Conservation (phyloP, 2,329 filamentous ascomycete genomes). For the Ascochyta lentis region DNA sequence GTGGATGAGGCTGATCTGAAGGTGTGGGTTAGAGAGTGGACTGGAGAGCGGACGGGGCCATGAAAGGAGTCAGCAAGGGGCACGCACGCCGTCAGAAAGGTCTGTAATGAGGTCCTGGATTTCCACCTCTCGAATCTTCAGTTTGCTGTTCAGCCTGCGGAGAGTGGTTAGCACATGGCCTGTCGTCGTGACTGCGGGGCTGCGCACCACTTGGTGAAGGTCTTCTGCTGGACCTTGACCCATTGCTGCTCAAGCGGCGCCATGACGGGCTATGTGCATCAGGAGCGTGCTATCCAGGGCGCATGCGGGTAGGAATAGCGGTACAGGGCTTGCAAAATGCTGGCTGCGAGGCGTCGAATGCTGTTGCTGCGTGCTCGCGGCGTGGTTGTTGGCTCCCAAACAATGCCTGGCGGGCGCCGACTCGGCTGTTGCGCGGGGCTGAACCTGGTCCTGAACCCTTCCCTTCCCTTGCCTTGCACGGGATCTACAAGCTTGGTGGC, state of each 20-base stretch:
- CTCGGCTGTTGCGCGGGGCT: constrained; percentile 37
- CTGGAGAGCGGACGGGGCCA: constrained; percentile 5
- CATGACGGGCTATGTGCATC: constrained; percentile 45
- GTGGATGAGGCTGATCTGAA: constrained; percentile 89
- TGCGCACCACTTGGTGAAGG: constrained; percentile 92
- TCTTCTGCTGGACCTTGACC: constrained; percentile 92
- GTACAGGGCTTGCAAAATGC: constrained; percentile 17
- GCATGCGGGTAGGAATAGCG: constrained; percentile 35
- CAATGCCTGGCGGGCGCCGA: constrained; percentile 39
- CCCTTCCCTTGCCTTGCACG: not conserved
- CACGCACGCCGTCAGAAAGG: constrained; percentile 88
- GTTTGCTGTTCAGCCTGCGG: constrained; percentile 90
- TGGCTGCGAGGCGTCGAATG: constrained; percentile 1
- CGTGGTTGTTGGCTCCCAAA: constrained; percentile 39
- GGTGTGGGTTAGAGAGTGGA: constrained; percentile 2
- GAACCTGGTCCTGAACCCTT: constrained; percentile 7
- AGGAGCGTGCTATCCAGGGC: constrained; percentile 19
- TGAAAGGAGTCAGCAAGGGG: constrained; percentile 20
- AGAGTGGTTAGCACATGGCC: constrained; percentile 30
- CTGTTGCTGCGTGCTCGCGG: constrained; percentile 26
- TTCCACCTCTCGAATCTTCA: constrained; percentile 76
- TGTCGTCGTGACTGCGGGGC: constrained; percentile 18
- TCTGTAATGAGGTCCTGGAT: constrained; percentile 89
- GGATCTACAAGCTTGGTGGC: constrained; percentile 19
- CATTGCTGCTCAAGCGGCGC: constrained; percentile 66